Conservation (phyloP, 495 filamentous ascomycete genomes). For the Parathielavia appendiculata region DNA sequence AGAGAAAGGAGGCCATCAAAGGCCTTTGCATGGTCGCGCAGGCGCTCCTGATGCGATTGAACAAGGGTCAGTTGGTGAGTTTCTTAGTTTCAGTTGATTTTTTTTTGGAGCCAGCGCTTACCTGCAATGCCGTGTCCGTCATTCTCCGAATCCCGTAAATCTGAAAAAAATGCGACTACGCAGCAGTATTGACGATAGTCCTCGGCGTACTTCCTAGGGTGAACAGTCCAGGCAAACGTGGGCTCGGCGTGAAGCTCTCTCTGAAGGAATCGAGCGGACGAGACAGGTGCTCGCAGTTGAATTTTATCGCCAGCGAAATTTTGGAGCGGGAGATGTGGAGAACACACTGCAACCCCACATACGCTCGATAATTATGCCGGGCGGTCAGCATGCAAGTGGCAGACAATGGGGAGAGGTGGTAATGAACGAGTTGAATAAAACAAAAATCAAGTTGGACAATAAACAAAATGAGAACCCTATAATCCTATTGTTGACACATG, state of each 20-base stretch:
- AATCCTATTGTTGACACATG: not conserved
- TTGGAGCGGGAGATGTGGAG: conserved; percentile 32
- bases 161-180: not conserved
- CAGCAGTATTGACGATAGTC: not conserved
- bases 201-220: not conserved
- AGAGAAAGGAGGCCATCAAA: conserved; percentile 89
- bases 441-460: not conserved
- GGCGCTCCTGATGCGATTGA: conserved; percentile 58
- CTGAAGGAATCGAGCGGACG: conserved; percentile 20
- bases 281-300: conserved; percentile 27
- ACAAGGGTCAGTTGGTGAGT: conserved; percentile 11
- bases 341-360: not conserved
- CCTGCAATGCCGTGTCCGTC: conserved; percentile 30
- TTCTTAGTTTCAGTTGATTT: not conserved
- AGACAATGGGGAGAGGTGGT: not conserved
- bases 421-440: not conserved
- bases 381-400: conserved; percentile 17
- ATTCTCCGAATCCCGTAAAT: conserved; percentile 13
- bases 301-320: conserved; percentile 36
- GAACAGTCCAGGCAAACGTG: conserved; percentile 10
- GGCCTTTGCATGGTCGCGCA: conserved; percentile 76
- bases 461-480: not conserved
- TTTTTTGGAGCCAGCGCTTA: conserved; percentile 12
- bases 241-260: conserved; percentile 12
- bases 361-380: conserved; percentile 26